Conservation (phyloP, 2,329 filamentous ascomycete species). For the Myriosclerotinia scirpicola region DNA sequence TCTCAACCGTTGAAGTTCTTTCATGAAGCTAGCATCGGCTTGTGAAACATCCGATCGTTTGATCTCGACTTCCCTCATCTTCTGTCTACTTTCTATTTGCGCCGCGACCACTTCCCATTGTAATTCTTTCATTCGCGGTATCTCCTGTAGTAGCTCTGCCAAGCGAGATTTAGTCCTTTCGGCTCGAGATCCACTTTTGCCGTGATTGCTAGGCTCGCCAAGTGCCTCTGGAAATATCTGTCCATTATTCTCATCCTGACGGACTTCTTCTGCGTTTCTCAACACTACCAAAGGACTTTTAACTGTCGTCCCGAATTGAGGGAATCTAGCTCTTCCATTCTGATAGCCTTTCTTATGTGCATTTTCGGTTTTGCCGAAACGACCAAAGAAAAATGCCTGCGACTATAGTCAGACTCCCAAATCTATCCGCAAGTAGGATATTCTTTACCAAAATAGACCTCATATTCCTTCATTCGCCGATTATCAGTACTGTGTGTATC, state of each 20-base stretch:
- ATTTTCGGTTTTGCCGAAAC: not conserved
- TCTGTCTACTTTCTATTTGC: constrained; percentile 31
- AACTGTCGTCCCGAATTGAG: too few relatives aligned
- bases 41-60: constrained; percentile 30
- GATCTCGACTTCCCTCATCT: constrained; percentile 30
- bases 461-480: not conserved
- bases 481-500: not conserved
- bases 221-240: not conserved
- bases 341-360: not conserved
- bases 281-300: not conserved
- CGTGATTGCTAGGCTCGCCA: not conserved
- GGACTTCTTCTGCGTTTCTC: not conserved
- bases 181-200: not conserved
- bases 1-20: constrained; percentile 30
- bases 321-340: not conserved
- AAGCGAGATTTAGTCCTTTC: constrained; percentile 24
- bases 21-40: constrained; percentile 34
- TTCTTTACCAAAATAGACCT: not conserved
- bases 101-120: constrained; percentile 27
- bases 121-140: constrained; percentile 26
- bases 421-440: not conserved
- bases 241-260: not conserved
- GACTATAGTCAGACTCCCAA: not conserved
- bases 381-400: not conserved
- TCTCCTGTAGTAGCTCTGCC: constrained; percentile 26